Evolutionary conservation across 2,329 filamentous ascomycete species (phyloP).

Genomic region (Xylariales sp.): DNA sequence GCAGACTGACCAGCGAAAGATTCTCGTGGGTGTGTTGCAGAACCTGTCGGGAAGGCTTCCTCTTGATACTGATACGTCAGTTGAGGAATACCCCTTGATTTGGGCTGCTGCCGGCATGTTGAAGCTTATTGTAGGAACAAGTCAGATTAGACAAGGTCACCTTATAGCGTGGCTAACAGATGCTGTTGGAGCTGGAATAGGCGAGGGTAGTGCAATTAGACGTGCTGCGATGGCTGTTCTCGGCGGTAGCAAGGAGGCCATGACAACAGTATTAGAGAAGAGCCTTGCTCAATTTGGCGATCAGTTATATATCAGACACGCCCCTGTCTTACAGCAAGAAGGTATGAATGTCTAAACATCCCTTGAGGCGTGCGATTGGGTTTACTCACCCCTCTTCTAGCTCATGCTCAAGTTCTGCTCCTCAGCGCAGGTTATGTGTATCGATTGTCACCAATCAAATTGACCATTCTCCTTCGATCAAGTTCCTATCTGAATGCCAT

Average conservation of each 20-base stretch:
- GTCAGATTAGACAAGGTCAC: conserved; percentile 44
- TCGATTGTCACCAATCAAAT: conserved; percentile 58
- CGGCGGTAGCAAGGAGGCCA: conserved; percentile 42
- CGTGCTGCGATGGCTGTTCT: conserved; percentile 61
- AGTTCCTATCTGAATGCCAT: conserved; percentile 71
- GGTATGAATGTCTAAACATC: conserved; percentile 47
- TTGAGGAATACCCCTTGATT: conserved; percentile 33
- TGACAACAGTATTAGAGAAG: conserved; percentile 61
- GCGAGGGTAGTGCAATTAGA: conserved; percentile 60
- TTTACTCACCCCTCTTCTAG: conserved; percentile 39
- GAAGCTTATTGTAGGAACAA: conserved; percentile 39
- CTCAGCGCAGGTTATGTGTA: conserved; percentile 73
- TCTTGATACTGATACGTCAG: conserved; percentile 24
- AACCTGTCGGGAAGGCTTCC: conserved; percentile 38
- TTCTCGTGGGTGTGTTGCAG: conserved; percentile 34
- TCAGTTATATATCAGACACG: conserved; percentile 79
- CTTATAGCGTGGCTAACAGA: conserved; percentile 62
- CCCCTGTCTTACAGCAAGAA: conserved; percentile 83
- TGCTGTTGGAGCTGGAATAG: conserved; percentile 60
- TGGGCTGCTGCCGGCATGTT: conserved; percentile 58
- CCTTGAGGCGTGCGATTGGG: neutral
- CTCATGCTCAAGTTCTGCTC: conserved; percentile 74
- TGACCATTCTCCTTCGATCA: conserved; percentile 67
- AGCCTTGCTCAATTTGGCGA: conserved; percentile 75
- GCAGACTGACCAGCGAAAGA: conserved; percentile 38